Conservation (phyloP, 208 protist genomes). For the Crithidia acanthocephali region DNA sequence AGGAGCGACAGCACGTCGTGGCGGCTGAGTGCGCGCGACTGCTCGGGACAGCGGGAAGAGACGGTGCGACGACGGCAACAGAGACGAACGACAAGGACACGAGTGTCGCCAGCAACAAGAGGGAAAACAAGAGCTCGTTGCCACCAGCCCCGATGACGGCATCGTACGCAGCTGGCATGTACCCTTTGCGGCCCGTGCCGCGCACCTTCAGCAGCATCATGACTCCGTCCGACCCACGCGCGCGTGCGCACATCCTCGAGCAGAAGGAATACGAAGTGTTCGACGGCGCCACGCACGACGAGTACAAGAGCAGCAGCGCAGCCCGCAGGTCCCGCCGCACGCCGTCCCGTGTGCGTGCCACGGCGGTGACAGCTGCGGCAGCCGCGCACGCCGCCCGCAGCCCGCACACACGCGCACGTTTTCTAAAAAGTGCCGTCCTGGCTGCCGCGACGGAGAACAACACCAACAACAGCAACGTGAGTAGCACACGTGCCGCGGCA, state of each 20-base stretch:
- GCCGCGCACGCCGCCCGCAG: background rate
- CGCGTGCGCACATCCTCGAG: background rate
- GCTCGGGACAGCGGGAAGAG: background rate
- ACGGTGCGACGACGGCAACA: background rate
- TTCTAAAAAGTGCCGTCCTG: background rate
- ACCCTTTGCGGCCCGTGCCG: slow-evolving; percentile 25
- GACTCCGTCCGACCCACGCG: background rate
- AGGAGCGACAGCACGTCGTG: slow-evolving; percentile 9
- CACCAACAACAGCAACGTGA: background rate
- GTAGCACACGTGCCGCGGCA: background rate
- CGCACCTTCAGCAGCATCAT: slow-evolving; percentile 18
- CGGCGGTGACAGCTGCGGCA: background rate
- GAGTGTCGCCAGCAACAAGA: background rate
- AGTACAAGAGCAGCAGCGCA: background rate
- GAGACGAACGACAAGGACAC: background rate
- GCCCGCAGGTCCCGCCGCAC: background rate
- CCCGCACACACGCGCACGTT: background rate
- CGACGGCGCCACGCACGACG: background rate
- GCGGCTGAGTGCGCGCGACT: slow-evolving; percentile 13
- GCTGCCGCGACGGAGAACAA: background rate
- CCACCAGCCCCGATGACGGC: background rate
- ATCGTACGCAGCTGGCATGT: slow-evolving; percentile 30
- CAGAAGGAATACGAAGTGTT: background rate
- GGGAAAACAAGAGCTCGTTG: too few species aligned
- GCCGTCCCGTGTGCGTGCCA: background rate